phyloP scores from a whole-genome alignment of 179 eudicot species.

The Carnegiea gigantea region DNA sequence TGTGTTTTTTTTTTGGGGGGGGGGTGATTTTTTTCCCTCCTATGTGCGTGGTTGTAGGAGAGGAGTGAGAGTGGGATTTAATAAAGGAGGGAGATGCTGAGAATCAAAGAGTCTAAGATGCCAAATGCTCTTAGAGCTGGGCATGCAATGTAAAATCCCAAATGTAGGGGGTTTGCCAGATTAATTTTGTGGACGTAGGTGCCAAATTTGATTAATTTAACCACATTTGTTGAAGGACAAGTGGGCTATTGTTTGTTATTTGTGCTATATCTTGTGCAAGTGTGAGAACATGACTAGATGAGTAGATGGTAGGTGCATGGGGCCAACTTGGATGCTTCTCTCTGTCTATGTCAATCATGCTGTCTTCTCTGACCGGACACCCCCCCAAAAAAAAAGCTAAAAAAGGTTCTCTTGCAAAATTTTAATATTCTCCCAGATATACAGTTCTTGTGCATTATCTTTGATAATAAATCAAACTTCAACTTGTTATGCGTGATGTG shows the following conservation, averaged over 20 bases:
- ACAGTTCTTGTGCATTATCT: too few species aligned
- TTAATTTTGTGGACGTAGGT: neutral
- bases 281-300: neutral
- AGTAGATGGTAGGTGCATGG: neutral
- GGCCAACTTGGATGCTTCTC: neutral
- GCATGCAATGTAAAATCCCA: neutral
- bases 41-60: neutral
- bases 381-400: too few species aligned
- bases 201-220: neutral
- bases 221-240: neutral
- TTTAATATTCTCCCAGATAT: too few species aligned
- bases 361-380: neutral
- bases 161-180: neutral
- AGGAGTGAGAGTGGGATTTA: neutral
- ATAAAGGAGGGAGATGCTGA: constrained; percentile 24
- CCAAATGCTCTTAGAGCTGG: constrained; percentile 22
- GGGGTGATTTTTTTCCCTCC: neutral
- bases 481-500: too few species aligned
- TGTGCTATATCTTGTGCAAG: neutral
- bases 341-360: neutral
- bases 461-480: too few species aligned
- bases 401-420: too few species aligned
- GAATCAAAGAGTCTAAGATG: constrained; percentile 38
- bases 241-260: neutral
- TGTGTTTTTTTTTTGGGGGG: too few species aligned